Evolutionary conservation across 2,329 filamentous ascomycete species (phyloP).

Genomic region (Phialocephala sp.): DNA sequence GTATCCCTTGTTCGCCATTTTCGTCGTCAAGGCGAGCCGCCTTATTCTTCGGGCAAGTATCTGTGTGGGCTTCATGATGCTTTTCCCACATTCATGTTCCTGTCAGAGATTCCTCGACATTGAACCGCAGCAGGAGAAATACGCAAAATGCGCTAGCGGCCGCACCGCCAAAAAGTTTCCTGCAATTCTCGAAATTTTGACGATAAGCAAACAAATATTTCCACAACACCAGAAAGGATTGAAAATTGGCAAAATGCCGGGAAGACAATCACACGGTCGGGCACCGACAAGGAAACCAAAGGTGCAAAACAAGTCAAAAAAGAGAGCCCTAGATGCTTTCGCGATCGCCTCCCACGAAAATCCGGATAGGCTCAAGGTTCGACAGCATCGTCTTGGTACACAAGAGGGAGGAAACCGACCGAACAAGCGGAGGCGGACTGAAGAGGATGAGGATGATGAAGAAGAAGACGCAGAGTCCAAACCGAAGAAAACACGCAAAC

Average conservation of each 20-base stretch:
- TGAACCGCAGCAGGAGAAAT: too few relatives aligned
- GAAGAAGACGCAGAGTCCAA: conserved; percentile 46
- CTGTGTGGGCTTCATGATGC: conserved; percentile 69
- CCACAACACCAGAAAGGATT: conserved; percentile 1
- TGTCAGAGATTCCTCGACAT: too few relatives aligned
- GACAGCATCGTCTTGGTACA: conserved; percentile 63
- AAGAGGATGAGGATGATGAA: conserved; percentile 49
- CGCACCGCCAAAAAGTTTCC: conserved; percentile 34
- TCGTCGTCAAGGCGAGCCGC: conserved; percentile 85
- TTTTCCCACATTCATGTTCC: not conserved
- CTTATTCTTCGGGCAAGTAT: conserved; percentile 70
- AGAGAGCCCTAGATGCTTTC: conserved; percentile 58
- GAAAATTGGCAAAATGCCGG: conserved; percentile 39
- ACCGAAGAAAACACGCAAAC: conserved; percentile 39
- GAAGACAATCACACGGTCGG: conserved; percentile 44
- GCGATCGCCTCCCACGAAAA: conserved; percentile 65
- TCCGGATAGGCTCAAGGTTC: conserved; percentile 57
- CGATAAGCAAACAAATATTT: not conserved
- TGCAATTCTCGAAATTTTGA: conserved; percentile 19
- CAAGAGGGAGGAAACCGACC: conserved; percentile 49
- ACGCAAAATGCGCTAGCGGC: conserved; percentile 31
- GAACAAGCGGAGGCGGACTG: conserved; percentile 46
- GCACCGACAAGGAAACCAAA: conserved; percentile 42
- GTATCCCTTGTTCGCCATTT: conserved; percentile 90
- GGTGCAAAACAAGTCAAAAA: conserved; percentile 54